These are phyloP conservation scores for Dicorynia guianensis DNA, from an alignment of 306 rosid genomes.

Conservation along the genomic window DNA sequence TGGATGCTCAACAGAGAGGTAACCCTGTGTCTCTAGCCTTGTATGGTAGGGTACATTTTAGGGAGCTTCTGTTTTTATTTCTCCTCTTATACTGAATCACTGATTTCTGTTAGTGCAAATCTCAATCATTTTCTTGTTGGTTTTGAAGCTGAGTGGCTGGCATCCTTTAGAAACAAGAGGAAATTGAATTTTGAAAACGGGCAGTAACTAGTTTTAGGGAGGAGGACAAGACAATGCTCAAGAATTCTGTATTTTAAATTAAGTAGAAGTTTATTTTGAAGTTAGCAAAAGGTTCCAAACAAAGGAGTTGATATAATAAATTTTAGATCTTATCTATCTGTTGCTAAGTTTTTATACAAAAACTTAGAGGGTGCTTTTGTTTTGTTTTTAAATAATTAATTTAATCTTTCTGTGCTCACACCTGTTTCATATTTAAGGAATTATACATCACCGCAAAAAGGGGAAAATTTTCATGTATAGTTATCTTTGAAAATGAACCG, in stretches of 20 bases:
- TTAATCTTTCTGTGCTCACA: not conserved
- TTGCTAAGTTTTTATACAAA: not conserved
- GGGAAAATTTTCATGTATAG: not conserved
- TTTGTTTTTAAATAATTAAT: too few relatives aligned
- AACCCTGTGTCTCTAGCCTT: constrained; percentile 37
- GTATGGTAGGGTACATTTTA: constrained; percentile 20
- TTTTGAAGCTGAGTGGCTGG: not conserved
- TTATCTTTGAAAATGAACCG: not conserved
- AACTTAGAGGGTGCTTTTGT: not conserved
- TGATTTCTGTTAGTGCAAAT: constrained; percentile 7
- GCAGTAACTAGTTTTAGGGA: not conserved
- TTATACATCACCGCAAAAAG: not conserved
- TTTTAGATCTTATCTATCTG: constrained; percentile 14
- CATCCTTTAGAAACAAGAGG: not conserved
- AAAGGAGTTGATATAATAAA: not conserved
- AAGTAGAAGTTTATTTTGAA: constrained; percentile 1
- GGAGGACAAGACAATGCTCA: not conserved
- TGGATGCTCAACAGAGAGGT: constrained; percentile 89
- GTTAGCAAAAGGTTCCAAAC: not conserved
- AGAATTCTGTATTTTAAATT: constrained; percentile 17
- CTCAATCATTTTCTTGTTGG: constrained; percentile 12
- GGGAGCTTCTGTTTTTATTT: constrained; percentile 39
- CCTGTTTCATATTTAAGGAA: too few relatives aligned
- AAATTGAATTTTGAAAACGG: constrained; percentile 23
- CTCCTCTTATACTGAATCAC: constrained; percentile 17